phyloP scores from a whole-genome alignment of 495 filamentous ascomycete genomes.

The Hypoxylon trugodes region DNA sequence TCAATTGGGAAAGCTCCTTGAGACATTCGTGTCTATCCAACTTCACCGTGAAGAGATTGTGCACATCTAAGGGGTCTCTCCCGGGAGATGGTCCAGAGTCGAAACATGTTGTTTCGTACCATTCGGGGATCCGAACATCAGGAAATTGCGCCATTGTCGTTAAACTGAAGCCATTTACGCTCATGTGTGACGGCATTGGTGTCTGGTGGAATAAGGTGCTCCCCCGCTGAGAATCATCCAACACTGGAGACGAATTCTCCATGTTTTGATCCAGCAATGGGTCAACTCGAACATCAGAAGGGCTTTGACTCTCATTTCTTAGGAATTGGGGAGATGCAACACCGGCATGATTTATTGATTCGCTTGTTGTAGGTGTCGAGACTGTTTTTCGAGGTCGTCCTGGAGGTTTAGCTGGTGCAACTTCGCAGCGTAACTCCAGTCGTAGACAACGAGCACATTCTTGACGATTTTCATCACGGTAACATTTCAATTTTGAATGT shows the following conservation, averaged over 20 bases:
- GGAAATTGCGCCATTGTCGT: not conserved
- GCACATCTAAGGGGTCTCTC: constrained; percentile 24
- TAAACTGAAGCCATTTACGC: not conserved
- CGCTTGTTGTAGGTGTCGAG: not conserved
- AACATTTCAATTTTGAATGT: constrained; percentile 29
- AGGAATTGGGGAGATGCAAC: not conserved
- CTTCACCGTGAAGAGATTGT: constrained; percentile 29
- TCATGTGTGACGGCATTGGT: not conserved
- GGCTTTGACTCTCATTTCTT: not conserved
- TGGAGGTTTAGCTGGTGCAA: constrained; percentile 31
- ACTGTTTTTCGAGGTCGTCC: constrained; percentile 27
- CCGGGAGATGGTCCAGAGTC: not conserved
- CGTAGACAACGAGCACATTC: constrained; percentile 35
- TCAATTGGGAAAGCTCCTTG: constrained; percentile 29
- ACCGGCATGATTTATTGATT: not conserved
- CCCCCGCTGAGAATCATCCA: not conserved
- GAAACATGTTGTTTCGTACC: constrained; percentile 2
- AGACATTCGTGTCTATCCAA: constrained; percentile 29
- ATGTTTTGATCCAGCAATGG: not conserved
- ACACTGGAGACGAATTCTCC: not conserved
- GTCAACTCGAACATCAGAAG: not conserved
- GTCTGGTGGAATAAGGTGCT: not conserved
- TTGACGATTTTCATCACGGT: constrained; percentile 22
- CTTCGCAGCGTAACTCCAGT: constrained; percentile 24
- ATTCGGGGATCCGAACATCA: constrained; percentile 9